These are phyloP conservation scores for Mitragyna speciosa DNA, from an alignment of 257 asterid species.

Conservation along the genomic window DNA sequence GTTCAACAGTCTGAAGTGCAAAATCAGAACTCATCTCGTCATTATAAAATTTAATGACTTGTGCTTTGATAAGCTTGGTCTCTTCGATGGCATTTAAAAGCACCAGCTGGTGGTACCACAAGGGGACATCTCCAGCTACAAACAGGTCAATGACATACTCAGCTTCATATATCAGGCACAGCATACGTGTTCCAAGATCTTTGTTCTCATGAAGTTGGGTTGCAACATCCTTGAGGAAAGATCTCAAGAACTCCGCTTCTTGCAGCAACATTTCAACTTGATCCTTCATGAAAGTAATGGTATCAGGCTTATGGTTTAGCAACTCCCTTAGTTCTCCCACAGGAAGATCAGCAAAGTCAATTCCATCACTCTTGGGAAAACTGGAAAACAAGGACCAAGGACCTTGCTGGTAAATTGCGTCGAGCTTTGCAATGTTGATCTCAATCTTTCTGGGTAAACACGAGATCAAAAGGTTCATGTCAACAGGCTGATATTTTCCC, in stretches of 20 bases:
- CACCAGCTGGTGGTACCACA: not conserved
- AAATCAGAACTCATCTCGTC: not conserved
- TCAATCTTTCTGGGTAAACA: not conserved
- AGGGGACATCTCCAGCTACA: not conserved
- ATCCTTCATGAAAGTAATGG: not conserved
- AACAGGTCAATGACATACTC: conserved; percentile 8
- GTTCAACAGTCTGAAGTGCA: not conserved
- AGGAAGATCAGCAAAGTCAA: conserved; percentile 5
- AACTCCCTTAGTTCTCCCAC: conserved; percentile 9
- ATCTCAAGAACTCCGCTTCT: not conserved
- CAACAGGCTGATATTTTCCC: not conserved
- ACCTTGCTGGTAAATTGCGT: not conserved
- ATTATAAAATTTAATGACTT: not conserved
- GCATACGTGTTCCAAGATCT: not conserved
- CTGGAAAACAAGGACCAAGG: not conserved
- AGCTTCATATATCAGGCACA: conserved; percentile 2
- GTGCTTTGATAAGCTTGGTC: not conserved
- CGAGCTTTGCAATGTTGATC: not conserved
- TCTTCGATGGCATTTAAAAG: not conserved
- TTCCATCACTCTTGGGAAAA: conserved; percentile 19
- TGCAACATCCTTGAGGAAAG: not conserved
- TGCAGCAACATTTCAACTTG: not conserved
- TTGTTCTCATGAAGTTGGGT: not conserved
- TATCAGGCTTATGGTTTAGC: not conserved
- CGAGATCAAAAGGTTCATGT: not conserved